Evolutionary conservation across 169 alveolate genomes (phyloP), one percentile per base, ranked within the genome.

Genomic region (Plasmodium inui): DNA sequence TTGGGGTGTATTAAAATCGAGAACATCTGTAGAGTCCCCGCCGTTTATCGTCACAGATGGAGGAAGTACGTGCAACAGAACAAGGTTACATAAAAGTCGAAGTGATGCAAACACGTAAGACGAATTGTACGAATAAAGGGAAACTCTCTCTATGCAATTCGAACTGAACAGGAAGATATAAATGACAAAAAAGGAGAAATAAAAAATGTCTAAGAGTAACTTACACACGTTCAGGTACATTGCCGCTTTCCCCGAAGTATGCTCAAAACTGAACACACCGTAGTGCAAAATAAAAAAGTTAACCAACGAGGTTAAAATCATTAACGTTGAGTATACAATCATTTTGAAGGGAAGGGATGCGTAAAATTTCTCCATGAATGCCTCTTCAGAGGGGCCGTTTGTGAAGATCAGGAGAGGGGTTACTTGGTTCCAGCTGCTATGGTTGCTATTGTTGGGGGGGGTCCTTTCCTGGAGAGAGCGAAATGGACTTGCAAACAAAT

Each of bases 281-380:
- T 50, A 76, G 44, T 86, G 81, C 61, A 86, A 76, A 76, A 86
- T 19, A 9, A 86, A 46, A 86, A 86, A 86, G 41, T 86, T 17
- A 74, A 86, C 80, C 30, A 44, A 17, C 34, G 86, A 74, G 55
- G 80, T 86, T 32, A 86, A 76, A 55, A 86, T 76, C 93, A 86
- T 86, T 30, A 53, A 32, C 61, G 81, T 26, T 14, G 82, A 74
- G 61, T 86, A 39, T 53, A 86, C 22, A 6, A 53, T 19, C 26
- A 86, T 76, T 86, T 86, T 86, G 67, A 86, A 86, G 67, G 93
- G 93, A 76, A 86, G 46, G n/a, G 93, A 76, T n/a, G 93, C 78
- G 46, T 86, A 86, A 86, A 86, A 86, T 76, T 50, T 86, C 30
- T 74, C 81, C 41, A 86, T 74, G 44, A 86, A 86, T 6, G 44